Evolutionary conservation across 2,329 filamentous ascomycete genomes (phyloP).

Genomic region (Chrysosporium keratinophilum): DNA sequence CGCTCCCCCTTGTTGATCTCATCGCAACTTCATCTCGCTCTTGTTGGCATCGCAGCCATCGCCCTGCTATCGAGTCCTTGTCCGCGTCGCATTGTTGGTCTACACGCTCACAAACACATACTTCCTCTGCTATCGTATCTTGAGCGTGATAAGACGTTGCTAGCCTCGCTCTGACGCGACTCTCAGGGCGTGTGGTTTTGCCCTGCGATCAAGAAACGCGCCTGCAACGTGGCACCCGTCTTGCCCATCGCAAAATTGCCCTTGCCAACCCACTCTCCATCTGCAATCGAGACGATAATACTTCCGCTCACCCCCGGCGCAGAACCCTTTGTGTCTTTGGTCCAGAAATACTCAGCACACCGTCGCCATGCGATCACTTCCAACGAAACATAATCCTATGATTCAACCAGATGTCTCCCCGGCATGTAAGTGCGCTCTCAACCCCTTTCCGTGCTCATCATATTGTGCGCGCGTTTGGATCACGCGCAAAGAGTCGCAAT

Average conservation of each 20-base stretch:
- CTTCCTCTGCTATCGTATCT: background rate
- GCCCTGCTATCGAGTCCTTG: background rate
- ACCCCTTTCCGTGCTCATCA: background rate
- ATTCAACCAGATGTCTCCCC: conserved; percentile 36
- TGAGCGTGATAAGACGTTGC: background rate
- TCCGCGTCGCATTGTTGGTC: background rate
- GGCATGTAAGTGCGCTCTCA: conserved; percentile 32
- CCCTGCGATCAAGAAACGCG: conserved; percentile 24
- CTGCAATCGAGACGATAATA: conserved; percentile 1
- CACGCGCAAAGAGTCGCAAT: background rate
- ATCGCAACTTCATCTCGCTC: background rate
- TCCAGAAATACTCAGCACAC: conserved; percentile 3
- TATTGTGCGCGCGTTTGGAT: background rate
- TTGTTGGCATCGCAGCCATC: background rate
- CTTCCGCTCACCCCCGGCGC: conserved; percentile 1
- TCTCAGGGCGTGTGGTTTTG: background rate
- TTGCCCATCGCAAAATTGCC: conserved; percentile 11
- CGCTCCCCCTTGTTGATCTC: conserved; percentile 2
- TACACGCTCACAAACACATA: background rate
- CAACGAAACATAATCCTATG: conserved; percentile 39
- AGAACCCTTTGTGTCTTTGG: background rate
- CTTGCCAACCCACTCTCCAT: conserved; percentile 1
- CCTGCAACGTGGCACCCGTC: conserved; percentile 37
- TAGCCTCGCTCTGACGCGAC: background rate
- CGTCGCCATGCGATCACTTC: conserved; percentile 37